phyloP scores from a whole-genome alignment of 2,329 filamentous ascomycete genomes.

The Penicillium sp. region DNA sequence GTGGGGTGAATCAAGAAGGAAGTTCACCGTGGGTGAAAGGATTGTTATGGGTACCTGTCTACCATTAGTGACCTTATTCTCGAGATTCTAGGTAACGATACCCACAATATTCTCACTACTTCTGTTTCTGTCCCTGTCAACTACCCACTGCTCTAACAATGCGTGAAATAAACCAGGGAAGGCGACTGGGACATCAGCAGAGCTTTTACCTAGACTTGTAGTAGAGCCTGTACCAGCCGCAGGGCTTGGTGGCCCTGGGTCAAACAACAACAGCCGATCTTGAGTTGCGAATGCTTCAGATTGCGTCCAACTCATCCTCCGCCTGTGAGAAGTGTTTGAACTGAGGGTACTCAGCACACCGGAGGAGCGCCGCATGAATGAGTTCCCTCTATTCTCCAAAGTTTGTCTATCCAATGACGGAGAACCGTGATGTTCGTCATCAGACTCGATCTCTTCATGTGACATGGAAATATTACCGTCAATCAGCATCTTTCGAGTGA shows the following conservation, averaged over 20 bases:
- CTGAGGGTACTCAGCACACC: constrained; percentile 2
- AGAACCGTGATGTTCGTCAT: background rate
- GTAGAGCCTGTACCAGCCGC: background rate
- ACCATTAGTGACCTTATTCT: background rate
- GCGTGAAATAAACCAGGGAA: constrained; percentile 22
- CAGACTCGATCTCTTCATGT: background rate
- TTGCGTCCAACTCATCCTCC: background rate
- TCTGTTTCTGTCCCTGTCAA: background rate
- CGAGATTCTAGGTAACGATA: background rate
- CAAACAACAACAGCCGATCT: background rate
- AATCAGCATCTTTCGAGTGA: too few species aligned
- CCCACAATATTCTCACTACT: background rate
- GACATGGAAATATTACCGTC: background rate
- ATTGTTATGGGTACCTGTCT: background rate
- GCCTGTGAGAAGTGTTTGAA: background rate
- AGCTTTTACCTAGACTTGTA: constrained; percentile 6
- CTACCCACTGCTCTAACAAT: constrained; percentile 16
- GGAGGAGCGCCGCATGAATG: constrained; percentile 1
- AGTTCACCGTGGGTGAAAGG: background rate
- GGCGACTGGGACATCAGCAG: constrained; percentile 16
- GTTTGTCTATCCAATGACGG: background rate
- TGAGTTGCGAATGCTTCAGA: constrained; percentile 6
- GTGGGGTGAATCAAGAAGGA: background rate
- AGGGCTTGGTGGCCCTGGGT: background rate
- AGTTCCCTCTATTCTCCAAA: background rate